A percentile compares a stretch with the other conserved stretches of the same genome.
phyloP scores from a whole-genome alignment of 257 asterid species.

The Solanum gandarillasii region DNA sequence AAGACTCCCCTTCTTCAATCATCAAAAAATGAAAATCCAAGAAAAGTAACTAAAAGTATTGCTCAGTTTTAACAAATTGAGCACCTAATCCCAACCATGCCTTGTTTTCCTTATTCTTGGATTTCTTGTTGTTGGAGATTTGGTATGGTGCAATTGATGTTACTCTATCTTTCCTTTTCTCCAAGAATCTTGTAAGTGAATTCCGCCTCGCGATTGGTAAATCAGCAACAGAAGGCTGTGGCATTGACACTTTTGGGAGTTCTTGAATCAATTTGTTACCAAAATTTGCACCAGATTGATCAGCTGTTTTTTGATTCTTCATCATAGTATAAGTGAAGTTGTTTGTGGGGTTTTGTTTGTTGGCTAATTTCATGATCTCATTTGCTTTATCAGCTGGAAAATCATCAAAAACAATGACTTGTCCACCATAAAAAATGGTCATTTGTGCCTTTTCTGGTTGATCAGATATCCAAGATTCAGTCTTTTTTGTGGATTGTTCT shows the following conservation, averaged over 20 bases:
- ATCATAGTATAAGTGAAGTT: not conserved
- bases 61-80: conserved; percentile 5
- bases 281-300: conserved; percentile 17
- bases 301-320: conserved; percentile 22
- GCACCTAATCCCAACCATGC: conserved; percentile 45
- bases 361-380: conserved; percentile 8
- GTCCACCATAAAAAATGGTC: conserved; percentile 12
- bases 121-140: not conserved
- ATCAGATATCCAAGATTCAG: not conserved
- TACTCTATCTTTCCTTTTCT: conserved; percentile 54
- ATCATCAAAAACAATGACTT: conserved; percentile 13
- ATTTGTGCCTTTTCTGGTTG: conserved; percentile 8
- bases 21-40: not conserved
- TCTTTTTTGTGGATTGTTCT: not conserved
- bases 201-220: conserved; percentile 57
- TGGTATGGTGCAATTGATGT: conserved; percentile 45
- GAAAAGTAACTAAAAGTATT: not conserved
- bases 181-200: conserved; percentile 52
- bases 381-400: conserved; percentile 17
- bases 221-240: conserved; percentile 23
- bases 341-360: not conserved
- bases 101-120: conserved; percentile 17
- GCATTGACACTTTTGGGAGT: not conserved
- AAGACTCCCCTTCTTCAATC: not conserved
- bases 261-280: not conserved